These are phyloP conservation scores for Boletellus dicymbophilus DNA, from an alignment of 1,284 basidiomycete species.

Conservation along the genomic window DNA sequence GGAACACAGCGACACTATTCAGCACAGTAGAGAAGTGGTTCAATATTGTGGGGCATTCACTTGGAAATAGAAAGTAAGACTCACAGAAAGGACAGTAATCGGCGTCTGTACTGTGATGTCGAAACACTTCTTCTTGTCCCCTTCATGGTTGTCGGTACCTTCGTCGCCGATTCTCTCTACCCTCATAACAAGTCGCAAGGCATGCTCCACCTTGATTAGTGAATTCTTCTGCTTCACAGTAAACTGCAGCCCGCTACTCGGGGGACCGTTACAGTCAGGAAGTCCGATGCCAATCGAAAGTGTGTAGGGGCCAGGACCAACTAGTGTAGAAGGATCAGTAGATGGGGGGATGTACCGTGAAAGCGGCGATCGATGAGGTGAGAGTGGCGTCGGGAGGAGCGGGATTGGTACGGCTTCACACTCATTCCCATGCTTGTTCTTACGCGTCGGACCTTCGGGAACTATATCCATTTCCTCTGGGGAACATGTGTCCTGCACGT, in stretches of 20 bases:
- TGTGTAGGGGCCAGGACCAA: constrained; percentile 73
- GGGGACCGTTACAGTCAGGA: constrained; percentile 48
- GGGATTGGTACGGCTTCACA: constrained; percentile 52
- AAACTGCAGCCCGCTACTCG: constrained; percentile 54
- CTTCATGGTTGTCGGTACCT: constrained; percentile 58
- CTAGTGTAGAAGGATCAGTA: constrained; percentile 50
- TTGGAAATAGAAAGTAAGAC: neutral
- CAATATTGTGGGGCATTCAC: neutral
- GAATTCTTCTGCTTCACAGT: constrained; percentile 83
- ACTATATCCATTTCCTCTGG: constrained; percentile 53
- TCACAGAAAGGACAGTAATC: constrained; percentile 77
- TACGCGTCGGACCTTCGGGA: constrained; percentile 54
- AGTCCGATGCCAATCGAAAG: constrained; percentile 57
- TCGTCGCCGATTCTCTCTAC: constrained; percentile 57
- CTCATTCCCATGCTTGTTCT: constrained; percentile 22
- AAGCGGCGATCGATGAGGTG: constrained; percentile 29
- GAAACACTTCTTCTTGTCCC: constrained; percentile 72
- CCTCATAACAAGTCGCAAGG: constrained; percentile 82
- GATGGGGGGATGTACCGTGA: constrained; percentile 16
- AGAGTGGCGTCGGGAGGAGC: constrained; percentile 50
- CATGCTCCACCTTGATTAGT: constrained; percentile 79
- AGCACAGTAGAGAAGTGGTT: neutral
- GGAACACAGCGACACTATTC: constrained; percentile 77
- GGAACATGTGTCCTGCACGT: constrained; percentile 18
- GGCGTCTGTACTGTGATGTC: constrained; percentile 93